Base-by-base conservation (phyloP, 129 eudicot species). In the Logfia minima region DNA sequence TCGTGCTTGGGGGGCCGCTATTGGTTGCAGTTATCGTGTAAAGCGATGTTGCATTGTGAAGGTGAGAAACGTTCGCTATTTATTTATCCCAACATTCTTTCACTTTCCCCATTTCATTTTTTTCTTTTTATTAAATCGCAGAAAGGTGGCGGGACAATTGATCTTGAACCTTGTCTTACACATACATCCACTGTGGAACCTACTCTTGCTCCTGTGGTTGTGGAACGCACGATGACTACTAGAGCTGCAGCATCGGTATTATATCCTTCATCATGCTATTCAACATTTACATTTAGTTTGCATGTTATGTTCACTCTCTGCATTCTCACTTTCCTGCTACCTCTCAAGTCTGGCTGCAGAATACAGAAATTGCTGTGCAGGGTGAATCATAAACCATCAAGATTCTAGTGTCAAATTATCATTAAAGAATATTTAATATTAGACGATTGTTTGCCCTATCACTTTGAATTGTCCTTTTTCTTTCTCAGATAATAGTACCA, bases 171-270 rank as follows among this genome's bases (percentile, higher is more conserved):
- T 10, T 89, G 99, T 80, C 96, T 95, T 51, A 85, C 96, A 8
- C 96, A 95, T 78, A 88, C 97, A 22, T 95, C 99, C n/a, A 85
- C 96, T 35, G 86, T 95, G 83, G 99, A 95, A 87, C 97, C 99
- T 66, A 95, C 99, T 73, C 92, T 95, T 72, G 99, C 97, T 75
- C 99, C 99, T 8, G 95, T 95, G 60, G 94, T 90, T 64, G 97
- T 88, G 79, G 99, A 91, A 84, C 92, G 97, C 76, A 91, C 96
- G 39, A 95, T 91, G 99, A 95, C 97, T 22, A 95, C 99, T 34
- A 85, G 99, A 61, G 99, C 99, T 78, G 99, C 99, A 70, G 97
- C 99, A 81, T 95, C 92, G 89, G 99, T 94, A 93, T 52, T 94
- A 93, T 58, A 6, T 37, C 68, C 71, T 71, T 71, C 72, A 61